Conservation (phyloP, 75 land plant genomes). For the Selaginella tamariscina region DNA sequence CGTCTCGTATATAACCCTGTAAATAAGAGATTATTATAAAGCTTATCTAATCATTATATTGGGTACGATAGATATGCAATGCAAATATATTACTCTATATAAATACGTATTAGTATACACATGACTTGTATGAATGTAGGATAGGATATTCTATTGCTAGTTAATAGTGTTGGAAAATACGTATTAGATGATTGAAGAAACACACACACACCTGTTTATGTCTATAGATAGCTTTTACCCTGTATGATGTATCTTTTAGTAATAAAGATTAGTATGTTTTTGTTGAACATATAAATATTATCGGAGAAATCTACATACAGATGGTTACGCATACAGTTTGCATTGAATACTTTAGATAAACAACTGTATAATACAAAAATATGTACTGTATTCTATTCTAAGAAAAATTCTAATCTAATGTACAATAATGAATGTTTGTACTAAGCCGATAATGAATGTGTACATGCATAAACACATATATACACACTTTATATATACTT, state of each 20-base stretch:
- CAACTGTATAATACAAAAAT: too few species aligned
- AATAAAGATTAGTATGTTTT: too few species aligned
- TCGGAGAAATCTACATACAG: too few species aligned
- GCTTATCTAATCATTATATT: too few species aligned
- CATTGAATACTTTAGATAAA: too few species aligned
- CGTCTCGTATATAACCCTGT: conserved; percentile 77
- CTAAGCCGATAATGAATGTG: neutral
- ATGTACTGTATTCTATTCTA: neutral
- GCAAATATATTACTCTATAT: neutral
- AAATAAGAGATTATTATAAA: neutral
- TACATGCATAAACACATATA: too few species aligned
- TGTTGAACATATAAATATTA: too few species aligned
- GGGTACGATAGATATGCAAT: neutral
- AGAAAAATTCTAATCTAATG: neutral
- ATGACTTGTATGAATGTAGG: conserved; percentile 9
- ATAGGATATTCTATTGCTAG: neutral
- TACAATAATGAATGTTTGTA: neutral
- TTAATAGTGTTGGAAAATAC: neutral
- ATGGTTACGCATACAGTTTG: too few species aligned
- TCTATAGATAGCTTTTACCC: too few species aligned
- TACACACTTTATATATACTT: neutral
- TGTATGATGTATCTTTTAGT: too few species aligned
- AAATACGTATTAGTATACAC: neutral
- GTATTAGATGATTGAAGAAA: too few species aligned
- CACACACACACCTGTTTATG: too few species aligned